phyloP scores from a whole-genome alignment of 306 rosid genomes.

The Rubus parviflorus region DNA sequence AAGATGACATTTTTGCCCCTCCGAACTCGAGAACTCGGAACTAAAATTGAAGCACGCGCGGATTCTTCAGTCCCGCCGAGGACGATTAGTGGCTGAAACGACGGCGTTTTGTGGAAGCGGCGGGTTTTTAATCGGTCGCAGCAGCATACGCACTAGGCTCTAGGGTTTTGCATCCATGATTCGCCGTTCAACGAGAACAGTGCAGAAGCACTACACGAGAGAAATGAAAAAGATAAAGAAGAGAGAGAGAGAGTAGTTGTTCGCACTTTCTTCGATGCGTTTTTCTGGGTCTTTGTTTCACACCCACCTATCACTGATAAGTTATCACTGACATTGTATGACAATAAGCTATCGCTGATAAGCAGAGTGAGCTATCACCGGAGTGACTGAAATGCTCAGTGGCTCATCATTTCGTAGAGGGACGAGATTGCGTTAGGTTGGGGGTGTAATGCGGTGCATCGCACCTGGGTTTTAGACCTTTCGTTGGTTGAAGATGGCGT shows the following conservation, averaged over 20 bases:
- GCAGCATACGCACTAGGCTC: background rate
- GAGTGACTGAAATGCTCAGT: constrained; percentile 7
- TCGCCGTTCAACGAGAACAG: constrained; percentile 25
- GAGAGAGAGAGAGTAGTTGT: background rate
- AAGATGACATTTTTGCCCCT: constrained; percentile 22
- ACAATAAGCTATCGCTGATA: background rate
- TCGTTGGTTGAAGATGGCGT: background rate
- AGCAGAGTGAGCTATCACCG: fast-evolving
- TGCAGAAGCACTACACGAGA: constrained; percentile 10
- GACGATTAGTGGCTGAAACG: background rate
- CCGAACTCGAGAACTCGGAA: background rate
- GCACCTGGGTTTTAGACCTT: background rate
- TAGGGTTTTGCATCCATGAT: constrained; percentile 34
- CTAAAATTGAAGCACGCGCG: background rate
- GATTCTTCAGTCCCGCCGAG: background rate
- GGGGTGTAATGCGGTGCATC: background rate
- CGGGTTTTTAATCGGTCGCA: background rate
- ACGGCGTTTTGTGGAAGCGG: constrained; percentile 19
- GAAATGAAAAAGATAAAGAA: background rate
- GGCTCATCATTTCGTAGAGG: constrained; percentile 10
- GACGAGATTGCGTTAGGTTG: background rate
- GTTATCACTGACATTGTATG: background rate
- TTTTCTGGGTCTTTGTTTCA: constrained; percentile 19
- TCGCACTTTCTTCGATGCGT: constrained; percentile 31
- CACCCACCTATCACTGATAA: constrained; percentile 16